These are phyloP conservation scores for Ophiostoma triangulosporum DNA, from an alignment of 2,329 filamentous ascomycete species.

Conservation along the genomic window DNA sequence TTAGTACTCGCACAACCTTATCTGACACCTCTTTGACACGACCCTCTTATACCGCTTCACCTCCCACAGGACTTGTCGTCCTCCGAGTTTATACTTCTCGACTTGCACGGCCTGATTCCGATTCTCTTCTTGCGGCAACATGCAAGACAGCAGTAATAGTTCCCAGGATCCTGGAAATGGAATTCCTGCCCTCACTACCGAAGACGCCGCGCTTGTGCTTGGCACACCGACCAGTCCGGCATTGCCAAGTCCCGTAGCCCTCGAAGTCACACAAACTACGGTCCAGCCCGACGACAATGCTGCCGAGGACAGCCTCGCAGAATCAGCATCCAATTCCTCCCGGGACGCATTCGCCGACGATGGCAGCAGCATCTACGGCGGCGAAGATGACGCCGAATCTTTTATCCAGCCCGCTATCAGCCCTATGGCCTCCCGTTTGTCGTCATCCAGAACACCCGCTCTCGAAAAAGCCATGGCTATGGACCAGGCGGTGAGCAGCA, in stretches of 20 bases:
- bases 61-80: background rate
- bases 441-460: slow-evolving; percentile 40
- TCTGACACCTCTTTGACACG: background rate
- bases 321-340: background rate
- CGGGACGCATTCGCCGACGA: slow-evolving; percentile 18
- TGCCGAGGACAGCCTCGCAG: background rate
- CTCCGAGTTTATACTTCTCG: background rate
- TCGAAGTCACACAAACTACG: background rate
- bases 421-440: slow-evolving; percentile 40
- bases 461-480: slow-evolving; percentile 44
- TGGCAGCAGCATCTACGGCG: slow-evolving; percentile 21
- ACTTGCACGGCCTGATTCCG: background rate
- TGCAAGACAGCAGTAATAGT: background rate
- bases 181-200: background rate
- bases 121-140: background rate
- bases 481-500: slow-evolving; percentile 19
- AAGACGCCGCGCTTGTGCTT: background rate
- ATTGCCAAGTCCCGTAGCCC: slow-evolving; percentile 2
- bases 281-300: background rate
- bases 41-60: background rate
- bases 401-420: slow-evolving; percentile 47
- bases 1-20: background rate
- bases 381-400: slow-evolving; percentile 44
- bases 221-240: background rate
- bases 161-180: background rate